These are phyloP conservation scores for Talaromyces sp. DNA, from an alignment of 2,329 filamentous ascomycete species.

Conservation along the genomic window DNA sequence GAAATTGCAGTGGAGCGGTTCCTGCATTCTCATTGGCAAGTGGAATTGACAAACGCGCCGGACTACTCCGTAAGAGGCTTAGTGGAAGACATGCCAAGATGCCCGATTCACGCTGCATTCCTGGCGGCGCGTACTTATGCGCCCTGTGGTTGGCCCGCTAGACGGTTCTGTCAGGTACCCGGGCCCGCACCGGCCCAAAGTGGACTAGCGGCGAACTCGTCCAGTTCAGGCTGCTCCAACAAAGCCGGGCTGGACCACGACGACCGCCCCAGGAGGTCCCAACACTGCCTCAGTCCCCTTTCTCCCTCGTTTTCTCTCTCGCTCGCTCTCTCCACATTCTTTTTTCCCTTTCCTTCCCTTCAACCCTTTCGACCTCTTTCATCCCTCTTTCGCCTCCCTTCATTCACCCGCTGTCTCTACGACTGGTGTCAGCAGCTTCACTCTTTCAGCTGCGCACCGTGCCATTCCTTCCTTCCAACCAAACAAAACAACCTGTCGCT, in stretches of 20 bases:
- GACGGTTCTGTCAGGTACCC: not conserved
- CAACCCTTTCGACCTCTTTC: not conserved
- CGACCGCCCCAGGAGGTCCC: not conserved
- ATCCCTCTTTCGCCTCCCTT: constrained; percentile 13
- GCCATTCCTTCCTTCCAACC: constrained; percentile 44
- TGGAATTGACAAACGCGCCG: not conserved
- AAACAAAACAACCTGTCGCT: constrained; percentile 9
- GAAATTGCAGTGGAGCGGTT: not conserved
- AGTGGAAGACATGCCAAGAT: not conserved
- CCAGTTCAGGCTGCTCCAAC: too few relatives aligned
- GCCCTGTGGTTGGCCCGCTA: not conserved
- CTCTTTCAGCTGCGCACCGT: constrained; percentile 56
- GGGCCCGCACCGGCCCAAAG: not conserved
- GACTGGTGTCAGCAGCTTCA: constrained; percentile 55
- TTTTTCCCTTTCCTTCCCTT: constrained; percentile 4
- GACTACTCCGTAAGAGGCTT: not conserved
- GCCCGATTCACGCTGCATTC: not conserved
- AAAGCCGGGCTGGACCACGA: not conserved
- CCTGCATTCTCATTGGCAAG: not conserved
- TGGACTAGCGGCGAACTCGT: not conserved
- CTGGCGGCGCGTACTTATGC: not conserved
- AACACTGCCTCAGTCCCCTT: not conserved
- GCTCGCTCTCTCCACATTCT: constrained; percentile 13
- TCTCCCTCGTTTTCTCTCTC: constrained; percentile 28
- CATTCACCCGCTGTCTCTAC: constrained; percentile 1